Percentiles rank a stretch among this genome's conserved stretches.
These are phyloP conservation scores for Spatholobus suberectus DNA, from an alignment of 306 rosid genomes.

Conservation along the genomic window DNA sequence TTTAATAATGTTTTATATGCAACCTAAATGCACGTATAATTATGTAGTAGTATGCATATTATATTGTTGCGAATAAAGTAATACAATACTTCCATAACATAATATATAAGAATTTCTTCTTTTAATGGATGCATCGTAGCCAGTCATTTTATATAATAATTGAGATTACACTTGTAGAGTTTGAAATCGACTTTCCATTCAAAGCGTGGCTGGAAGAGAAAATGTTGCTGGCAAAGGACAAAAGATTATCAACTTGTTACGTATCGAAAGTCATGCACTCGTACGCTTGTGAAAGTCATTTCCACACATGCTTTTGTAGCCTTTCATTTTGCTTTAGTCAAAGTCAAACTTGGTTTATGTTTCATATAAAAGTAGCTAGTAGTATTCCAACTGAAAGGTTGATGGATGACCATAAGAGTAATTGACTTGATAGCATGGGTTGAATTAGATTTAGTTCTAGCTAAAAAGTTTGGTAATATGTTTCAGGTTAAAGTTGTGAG, in stretches of 20 bases:
- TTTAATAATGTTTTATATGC: background rate
- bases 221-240: background rate
- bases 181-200: conserved; percentile 23
- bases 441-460: background rate
- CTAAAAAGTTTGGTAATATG: background rate
- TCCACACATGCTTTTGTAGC: conserved; percentile 30
- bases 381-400: background rate
- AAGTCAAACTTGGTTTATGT: conserved; percentile 6
- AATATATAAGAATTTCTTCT: background rate
- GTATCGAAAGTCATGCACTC: background rate
- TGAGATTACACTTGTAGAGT: conserved; percentile 2
- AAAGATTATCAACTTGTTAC: background rate
- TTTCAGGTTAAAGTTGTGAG: background rate
- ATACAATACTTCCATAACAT: background rate
- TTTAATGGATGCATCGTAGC: background rate
- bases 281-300: conserved; percentile 16
- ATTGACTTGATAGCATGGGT: conserved; percentile 1
- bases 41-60: background rate
- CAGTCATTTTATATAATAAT: background rate
- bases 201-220: conserved; percentile 36
- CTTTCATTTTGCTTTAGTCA: conserved; percentile 17
- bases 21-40: background rate
- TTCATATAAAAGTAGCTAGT: background rate
- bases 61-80: background rate
- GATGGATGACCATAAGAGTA: background rate